Evolutionary conservation across 2,329 filamentous ascomycete species (phyloP), one percentile per base, ranked within the genome.

Genomic region (Beauveria caledonica): DNA sequence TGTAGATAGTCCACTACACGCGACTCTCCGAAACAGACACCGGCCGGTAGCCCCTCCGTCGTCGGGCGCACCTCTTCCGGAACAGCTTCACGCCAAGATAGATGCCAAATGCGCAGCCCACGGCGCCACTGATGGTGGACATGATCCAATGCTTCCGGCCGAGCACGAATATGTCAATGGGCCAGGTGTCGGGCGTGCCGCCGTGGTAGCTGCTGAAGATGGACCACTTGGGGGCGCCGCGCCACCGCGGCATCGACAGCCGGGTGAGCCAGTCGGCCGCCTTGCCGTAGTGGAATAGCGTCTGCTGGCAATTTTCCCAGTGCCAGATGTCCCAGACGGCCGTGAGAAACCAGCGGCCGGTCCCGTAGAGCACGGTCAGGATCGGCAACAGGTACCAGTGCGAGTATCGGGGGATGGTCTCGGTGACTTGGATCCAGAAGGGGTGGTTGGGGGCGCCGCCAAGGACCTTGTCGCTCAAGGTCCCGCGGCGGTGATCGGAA

Each of bases 341-440:
- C 4, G 57, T 59, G 33, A 59, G 33, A 49, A 59, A 59, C 57
- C 57, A 59, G 48, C 57, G 49, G n/a, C 57, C 57, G 15, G 57
- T 59, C 27, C 57, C 57, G 19, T 52, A 53, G 13, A 53, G 25
- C 9, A 53, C 36, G 39, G 48, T 52, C 9, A 59, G 27, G 7
- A 42, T 45, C 6, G 36, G 39, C 4, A 59, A 2, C 3, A 39
- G 39, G 21, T 59, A 59, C 39, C 49, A 48, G 42, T 59, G 57
- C 19, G 48, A 52, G 49, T 46, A 29, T 8, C 49, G 48, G 10
- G 57, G 57, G n/a, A 59, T 59, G 25, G 40, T 49, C 29, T 59
- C 57, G 39, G 57, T 59, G 39, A 59, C 19, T 6, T 13, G 2
- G n/a, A 59, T 10, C 57, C 57, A 59, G 27, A 59, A 59, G 1